phyloP scores from a whole-genome alignment of 2,329 filamentous ascomycete genomes.

The Botryotinia convoluta region DNA sequence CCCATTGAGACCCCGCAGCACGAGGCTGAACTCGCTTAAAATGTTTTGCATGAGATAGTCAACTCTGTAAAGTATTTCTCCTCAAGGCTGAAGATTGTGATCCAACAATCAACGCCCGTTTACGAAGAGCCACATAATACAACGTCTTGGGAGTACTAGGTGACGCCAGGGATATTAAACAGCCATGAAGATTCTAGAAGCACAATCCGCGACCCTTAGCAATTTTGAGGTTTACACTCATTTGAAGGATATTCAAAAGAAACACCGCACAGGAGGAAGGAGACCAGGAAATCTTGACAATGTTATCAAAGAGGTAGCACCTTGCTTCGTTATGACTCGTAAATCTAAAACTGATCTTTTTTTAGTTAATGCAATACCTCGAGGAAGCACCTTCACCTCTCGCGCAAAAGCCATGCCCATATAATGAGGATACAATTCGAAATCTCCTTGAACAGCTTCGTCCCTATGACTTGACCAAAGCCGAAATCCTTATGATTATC shows the following conservation, averaged over 20 bases:
- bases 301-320: constrained; percentile 61
- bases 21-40: constrained; percentile 18
- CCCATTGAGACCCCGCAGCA: constrained; percentile 13
- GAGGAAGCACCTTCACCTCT: constrained; percentile 54
- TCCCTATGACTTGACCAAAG: constrained; percentile 61
- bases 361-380: constrained; percentile 60
- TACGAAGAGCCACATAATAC: neutral
- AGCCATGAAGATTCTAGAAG: constrained; percentile 65
- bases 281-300: constrained; percentile 39
- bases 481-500: constrained; percentile 65
- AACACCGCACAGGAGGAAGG: constrained; percentile 18
- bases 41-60: constrained; percentile 18
- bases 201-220: constrained; percentile 66
- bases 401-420: constrained; percentile 42
- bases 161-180: neutral
- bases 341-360: neutral
- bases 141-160: constrained; percentile 4
- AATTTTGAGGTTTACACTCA: constrained; percentile 73
- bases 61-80: constrained; percentile 9
- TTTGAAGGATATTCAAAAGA: constrained; percentile 52
- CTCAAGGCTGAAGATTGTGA: constrained; percentile 21
- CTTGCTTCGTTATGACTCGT: neutral
- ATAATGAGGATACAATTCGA: constrained; percentile 51
- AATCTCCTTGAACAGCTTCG: constrained; percentile 55
- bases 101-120: constrained; percentile 1